These are phyloP conservation scores for Limtongia smithiae DNA, from an alignment of 805 yeast species.

Conservation along the genomic window DNA sequence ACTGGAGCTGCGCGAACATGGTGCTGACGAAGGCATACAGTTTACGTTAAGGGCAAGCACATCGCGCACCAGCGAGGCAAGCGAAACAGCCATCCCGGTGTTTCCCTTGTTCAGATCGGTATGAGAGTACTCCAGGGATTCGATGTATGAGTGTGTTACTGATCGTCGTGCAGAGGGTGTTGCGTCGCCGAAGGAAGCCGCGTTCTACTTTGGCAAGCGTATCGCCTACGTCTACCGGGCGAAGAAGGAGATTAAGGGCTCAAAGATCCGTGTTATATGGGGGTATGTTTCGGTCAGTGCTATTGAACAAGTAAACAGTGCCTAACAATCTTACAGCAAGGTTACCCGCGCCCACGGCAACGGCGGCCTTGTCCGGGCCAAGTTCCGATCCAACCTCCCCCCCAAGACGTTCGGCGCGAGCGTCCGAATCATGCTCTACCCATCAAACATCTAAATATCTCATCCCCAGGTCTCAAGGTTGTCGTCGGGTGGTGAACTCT, in stretches of 20 bases:
- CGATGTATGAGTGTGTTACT: not conserved
- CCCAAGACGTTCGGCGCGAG: conserved; percentile 99
- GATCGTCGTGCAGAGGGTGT: conserved; percentile 66
- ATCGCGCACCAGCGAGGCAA: conserved; percentile 99
- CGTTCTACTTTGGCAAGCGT: conserved; percentile 99
- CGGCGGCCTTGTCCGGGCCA: conserved; percentile 97
- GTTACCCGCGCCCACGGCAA: conserved; percentile 98
- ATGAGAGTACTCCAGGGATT: conserved; percentile 3
- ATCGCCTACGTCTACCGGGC: conserved; percentile 99
- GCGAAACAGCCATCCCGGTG: conserved; percentile 96
- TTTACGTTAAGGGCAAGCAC: conserved; percentile 99
- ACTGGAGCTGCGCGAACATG: too few relatives aligned
- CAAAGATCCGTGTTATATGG: conserved; percentile 99
- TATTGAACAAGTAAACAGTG: not conserved
- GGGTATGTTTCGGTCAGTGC: conserved; percentile 45
- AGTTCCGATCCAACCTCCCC: conserved; percentile 98
- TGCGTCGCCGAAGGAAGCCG: conserved; percentile 84
- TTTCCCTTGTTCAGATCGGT: conserved; percentile 83
- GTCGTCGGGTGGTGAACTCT: too few relatives aligned
- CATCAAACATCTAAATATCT: conserved; percentile 97
- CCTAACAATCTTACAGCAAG: conserved; percentile 43
- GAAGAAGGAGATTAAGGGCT: conserved; percentile 94
- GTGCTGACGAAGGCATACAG: conserved; percentile 47
- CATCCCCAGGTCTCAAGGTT: too few relatives aligned
- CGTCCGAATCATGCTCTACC: conserved; percentile 99